A percentile compares a stretch with the other conserved stretches of the same genome.
Evolutionary conservation across 345 rosid species (phyloP).

Genomic region (Microcos paniculata): DNA sequence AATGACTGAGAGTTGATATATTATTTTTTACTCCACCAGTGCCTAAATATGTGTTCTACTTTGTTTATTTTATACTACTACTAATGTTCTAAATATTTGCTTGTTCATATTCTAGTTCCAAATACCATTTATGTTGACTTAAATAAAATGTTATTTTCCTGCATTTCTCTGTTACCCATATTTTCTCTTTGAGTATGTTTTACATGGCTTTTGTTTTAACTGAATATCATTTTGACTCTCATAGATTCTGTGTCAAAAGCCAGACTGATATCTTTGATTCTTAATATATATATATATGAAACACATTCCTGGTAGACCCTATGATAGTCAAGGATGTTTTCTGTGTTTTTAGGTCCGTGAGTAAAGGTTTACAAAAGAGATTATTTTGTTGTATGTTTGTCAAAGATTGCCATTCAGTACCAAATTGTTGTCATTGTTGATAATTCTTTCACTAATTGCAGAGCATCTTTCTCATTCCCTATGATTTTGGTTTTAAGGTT

Average conservation of each 20-base stretch:
- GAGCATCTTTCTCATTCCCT: not conserved
- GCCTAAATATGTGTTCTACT: not conserved
- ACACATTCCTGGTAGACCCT: not conserved
- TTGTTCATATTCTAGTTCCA: not conserved
- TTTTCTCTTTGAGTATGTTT: not conserved
- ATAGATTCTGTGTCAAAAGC: not conserved
- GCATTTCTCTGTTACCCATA: not conserved
- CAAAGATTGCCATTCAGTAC: not conserved
- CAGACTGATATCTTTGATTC: not conserved
- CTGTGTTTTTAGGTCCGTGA: not conserved
- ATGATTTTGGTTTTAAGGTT: constrained; percentile 38
- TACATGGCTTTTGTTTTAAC: not conserved
- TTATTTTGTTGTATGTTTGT: not conserved
- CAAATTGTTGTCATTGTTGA: not conserved
- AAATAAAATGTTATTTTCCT: not conserved
- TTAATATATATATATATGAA: not conserved
- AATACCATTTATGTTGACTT: not conserved
- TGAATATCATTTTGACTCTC: not conserved
- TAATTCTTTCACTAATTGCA: not conserved
- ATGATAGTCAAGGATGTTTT: not conserved
- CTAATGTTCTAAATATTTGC: not conserved
- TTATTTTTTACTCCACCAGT: not conserved
- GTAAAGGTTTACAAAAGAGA: not conserved
- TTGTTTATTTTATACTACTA: not conserved
- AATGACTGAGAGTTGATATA: not conserved